phyloP scores from a whole-genome alignment of 345 rosid species.

The Kernera saxatilis region DNA sequence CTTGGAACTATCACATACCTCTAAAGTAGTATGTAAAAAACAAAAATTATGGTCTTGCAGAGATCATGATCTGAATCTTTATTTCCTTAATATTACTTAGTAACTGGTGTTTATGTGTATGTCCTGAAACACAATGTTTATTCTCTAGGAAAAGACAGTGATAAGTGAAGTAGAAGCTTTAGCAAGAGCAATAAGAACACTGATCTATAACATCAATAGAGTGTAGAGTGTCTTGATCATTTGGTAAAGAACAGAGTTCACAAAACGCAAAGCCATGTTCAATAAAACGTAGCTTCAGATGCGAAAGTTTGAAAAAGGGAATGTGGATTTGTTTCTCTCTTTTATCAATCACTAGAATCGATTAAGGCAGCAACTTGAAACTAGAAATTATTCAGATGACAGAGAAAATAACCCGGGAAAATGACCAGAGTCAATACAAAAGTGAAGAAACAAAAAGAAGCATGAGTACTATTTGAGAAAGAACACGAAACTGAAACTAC shows the following conservation, averaged over 20 bases:
- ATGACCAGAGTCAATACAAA: background rate
- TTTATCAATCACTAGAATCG: background rate
- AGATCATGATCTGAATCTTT: too few species aligned
- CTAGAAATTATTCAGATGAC: background rate
- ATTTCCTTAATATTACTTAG: too few species aligned
- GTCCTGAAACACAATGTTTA: too few species aligned
- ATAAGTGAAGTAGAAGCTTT: too few species aligned
- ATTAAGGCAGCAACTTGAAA: background rate
- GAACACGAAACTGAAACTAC: background rate
- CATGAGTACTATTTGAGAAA: background rate
- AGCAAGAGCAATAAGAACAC: too few species aligned
- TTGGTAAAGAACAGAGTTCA: background rate
- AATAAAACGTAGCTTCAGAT: background rate
- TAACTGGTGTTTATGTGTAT: too few species aligned
- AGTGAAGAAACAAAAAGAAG: background rate
- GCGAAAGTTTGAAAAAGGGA: background rate
- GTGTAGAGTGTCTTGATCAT: background rate
- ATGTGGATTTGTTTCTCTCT: background rate
- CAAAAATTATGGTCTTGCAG: too few species aligned
- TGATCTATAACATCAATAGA: too few species aligned
- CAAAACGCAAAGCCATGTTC: background rate
- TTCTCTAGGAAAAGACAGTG: too few species aligned
- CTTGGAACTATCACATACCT: too few species aligned
- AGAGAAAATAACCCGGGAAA: background rate
- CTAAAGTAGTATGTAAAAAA: too few species aligned